Evolutionary conservation across 2,329 filamentous ascomycete species (phyloP).

Genomic region (Dothiorella sarmentorum): DNA sequence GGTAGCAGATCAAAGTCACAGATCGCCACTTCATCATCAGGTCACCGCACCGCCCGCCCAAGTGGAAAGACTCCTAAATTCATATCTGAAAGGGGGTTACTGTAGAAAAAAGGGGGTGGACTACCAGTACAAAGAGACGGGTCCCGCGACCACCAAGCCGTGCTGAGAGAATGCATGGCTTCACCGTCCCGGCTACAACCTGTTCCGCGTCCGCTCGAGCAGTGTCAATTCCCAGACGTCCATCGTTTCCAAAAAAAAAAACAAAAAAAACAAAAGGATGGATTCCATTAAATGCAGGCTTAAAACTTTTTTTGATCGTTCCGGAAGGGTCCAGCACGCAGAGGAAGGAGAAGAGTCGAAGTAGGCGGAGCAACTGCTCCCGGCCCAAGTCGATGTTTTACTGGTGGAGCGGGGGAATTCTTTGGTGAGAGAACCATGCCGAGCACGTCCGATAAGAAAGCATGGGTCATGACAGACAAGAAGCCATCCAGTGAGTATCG

Average conservation of each 20-base stretch:
- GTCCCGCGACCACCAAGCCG: background rate
- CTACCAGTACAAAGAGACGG: slow-evolving; percentile 4
- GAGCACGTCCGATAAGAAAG: slow-evolving; percentile 7
- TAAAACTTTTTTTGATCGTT: slow-evolving; percentile 11
- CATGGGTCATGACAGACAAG: slow-evolving; percentile 12
- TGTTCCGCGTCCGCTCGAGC: background rate
- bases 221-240: background rate
- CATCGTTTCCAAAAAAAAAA: slow-evolving; percentile 9
- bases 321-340: slow-evolving; percentile 3
- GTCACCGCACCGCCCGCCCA: background rate
- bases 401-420: background rate
- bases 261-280: no score
- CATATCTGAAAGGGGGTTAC: no score
- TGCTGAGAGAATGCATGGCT: background rate
- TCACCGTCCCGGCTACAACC: background rate
- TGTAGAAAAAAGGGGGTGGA: background rate
- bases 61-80: no score
- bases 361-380: background rate
- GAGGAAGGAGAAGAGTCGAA: background rate
- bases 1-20: background rate
- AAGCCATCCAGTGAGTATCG: slow-evolving; percentile 16
- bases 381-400: background rate
- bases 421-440: background rate
- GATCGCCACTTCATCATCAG: no score
- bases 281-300: slow-evolving; percentile 11